Percentiles rank a stretch among this genome's conserved stretches.
These are phyloP conservation scores for Pisolithus microcarpus DNA, from an alignment of 768 basidiomycete species.

Conservation along the genomic window DNA sequence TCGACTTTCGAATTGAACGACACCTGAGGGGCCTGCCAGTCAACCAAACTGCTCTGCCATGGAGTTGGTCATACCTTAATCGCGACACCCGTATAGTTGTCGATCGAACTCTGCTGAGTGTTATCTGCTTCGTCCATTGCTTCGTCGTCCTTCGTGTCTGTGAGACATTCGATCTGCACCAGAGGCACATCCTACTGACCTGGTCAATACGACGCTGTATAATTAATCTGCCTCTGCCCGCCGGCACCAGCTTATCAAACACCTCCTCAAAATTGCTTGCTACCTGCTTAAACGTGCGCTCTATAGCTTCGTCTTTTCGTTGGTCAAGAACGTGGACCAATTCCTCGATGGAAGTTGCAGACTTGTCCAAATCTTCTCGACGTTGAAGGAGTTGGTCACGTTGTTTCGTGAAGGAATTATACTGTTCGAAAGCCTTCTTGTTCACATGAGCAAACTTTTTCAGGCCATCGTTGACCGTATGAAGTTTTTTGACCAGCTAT, in stretches of 20 bases:
- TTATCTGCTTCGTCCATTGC: constrained; percentile 68
- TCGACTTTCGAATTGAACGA: constrained; percentile 99
- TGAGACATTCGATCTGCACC: background rate
- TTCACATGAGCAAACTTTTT: constrained; percentile 98
- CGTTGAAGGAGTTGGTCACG: constrained; percentile 84
- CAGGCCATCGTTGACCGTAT: constrained; percentile 82
- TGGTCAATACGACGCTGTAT: constrained; percentile 90
- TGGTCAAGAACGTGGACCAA: constrained; percentile 92
- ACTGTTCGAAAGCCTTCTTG: constrained; percentile 99
- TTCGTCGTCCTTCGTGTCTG: constrained; percentile 48
- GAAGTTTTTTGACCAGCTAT: constrained; percentile 93
- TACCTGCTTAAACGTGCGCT: constrained; percentile 96
- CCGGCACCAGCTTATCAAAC: constrained; percentile 93
- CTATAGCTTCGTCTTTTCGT: constrained; percentile 97
- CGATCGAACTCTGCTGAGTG: constrained; percentile 67
- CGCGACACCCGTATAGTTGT: constrained; percentile 94
- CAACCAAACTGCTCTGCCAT: background rate
- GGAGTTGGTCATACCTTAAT: constrained; percentile 59
- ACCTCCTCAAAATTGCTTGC: constrained; percentile 96
- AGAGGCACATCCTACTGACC: constrained; percentile 27
- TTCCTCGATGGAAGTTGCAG: constrained; percentile 84
- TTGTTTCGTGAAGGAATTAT: constrained; percentile 96
- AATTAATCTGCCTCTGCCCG: constrained; percentile 83
- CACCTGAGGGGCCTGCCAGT: constrained; percentile 44
- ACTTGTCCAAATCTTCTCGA: constrained; percentile 86